These are phyloP conservation scores for Forsythia viridissima DNA, from an alignment of 257 asterid genomes.

Conservation along the genomic window DNA sequence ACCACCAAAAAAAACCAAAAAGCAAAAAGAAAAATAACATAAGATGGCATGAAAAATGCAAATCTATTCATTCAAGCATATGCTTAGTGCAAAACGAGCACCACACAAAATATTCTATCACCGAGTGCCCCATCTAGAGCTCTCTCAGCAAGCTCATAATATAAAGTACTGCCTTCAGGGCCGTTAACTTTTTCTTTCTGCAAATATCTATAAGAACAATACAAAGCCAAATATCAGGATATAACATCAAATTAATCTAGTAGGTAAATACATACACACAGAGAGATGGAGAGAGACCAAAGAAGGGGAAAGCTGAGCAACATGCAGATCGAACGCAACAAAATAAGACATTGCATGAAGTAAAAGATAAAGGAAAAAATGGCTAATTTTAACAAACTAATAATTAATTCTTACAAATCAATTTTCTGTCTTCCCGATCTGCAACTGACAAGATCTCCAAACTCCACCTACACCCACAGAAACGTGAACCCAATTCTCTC, in stretches of 20 bases:
- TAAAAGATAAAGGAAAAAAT: neutral
- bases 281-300: neutral
- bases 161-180: constrained; percentile 65
- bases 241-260: neutral
- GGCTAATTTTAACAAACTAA: neutral
- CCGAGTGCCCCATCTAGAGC: constrained; percentile 59
- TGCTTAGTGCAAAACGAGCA: neutral
- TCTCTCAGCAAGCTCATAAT: constrained; percentile 92
- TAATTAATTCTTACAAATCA: constrained; percentile 22
- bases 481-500: constrained; percentile 6
- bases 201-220: constrained; percentile 54
- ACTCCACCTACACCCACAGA: constrained; percentile 17
- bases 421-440: constrained; percentile 3
- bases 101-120: constrained; percentile 22
- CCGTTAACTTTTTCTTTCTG: constrained; percentile 82
- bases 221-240: constrained; percentile 14
- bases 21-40: neutral
- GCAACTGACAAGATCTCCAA: constrained; percentile 9
- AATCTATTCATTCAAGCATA: neutral
- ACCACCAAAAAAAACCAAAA: neutral
- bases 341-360: neutral
- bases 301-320: neutral
- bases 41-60: neutral
- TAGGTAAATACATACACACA: too few species aligned
- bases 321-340: constrained; percentile 10